These are phyloP conservation scores for Fusarium concolor DNA, from an alignment of 2,329 filamentous ascomycete genomes.

Conservation along the genomic window DNA sequence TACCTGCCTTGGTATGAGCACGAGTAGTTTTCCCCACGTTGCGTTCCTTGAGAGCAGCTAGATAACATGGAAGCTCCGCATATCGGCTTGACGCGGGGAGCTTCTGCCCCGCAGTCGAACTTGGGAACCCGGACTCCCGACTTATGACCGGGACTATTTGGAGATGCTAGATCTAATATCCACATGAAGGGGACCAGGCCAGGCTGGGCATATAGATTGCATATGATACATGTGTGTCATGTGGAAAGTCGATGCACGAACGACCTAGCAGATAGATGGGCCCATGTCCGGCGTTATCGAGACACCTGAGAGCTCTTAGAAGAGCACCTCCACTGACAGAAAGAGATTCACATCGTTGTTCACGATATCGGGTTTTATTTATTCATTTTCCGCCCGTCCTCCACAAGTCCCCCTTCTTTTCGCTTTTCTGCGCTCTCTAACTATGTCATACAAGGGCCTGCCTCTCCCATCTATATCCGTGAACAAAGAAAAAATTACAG, in stretches of 20 bases:
- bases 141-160: slow-evolving; percentile 19
- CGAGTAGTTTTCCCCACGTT: slow-evolving; percentile 14
- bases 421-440: slow-evolving; percentile 39
- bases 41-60: neutral
- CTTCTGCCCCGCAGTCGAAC: slow-evolving; percentile 30
- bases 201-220: neutral
- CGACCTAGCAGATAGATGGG: neutral
- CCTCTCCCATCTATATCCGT: slow-evolving; percentile 40
- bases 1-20: slow-evolving; percentile 3
- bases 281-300: neutral
- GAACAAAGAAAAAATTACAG: slow-evolving; percentile 41
- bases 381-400: slow-evolving; percentile 13
- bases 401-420: slow-evolving; percentile 30
- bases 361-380: slow-evolving; percentile 18
- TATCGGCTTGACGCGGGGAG: slow-evolving; percentile 35
- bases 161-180: slow-evolving; percentile 26
- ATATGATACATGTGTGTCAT: neutral
- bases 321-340: neutral
- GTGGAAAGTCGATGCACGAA: neutral
- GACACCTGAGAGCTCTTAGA: neutral
- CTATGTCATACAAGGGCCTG: slow-evolving; percentile 43
- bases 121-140: slow-evolving; percentile 31
- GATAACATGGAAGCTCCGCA: slow-evolving; percentile 26
- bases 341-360: slow-evolving; percentile 12
- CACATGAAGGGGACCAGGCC: slow-evolving; percentile 8